These are phyloP conservation scores for Lepidium aucheri DNA, from an alignment of 345 rosid species.

Conservation along the genomic window DNA sequence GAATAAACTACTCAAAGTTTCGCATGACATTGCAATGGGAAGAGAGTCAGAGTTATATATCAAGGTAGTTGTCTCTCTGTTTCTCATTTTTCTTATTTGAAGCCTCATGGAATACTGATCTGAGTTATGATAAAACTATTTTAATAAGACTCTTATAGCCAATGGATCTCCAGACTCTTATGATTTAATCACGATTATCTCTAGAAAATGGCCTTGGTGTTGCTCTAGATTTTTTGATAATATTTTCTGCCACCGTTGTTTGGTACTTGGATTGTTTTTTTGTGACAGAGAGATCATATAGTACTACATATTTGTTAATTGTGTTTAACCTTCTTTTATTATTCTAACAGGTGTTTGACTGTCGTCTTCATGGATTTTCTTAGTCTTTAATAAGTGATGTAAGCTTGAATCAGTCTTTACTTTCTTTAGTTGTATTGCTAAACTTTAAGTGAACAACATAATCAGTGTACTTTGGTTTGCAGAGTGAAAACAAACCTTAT, in stretches of 20 bases:
- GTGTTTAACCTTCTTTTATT: constrained; percentile 7
- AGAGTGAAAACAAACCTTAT: constrained; percentile 82
- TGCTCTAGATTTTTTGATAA: constrained; percentile 98
- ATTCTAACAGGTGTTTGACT: constrained; percentile 86
- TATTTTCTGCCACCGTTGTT: constrained; percentile 95
- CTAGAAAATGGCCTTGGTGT: too few species aligned
- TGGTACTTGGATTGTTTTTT: constrained; percentile 44
- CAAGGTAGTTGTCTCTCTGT: too few species aligned
- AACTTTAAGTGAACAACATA: constrained; percentile 14
- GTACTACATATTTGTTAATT: background rate
- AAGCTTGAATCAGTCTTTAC: constrained; percentile 31
- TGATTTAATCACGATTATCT: too few species aligned
- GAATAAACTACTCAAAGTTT: too few species aligned
- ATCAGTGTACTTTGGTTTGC: constrained; percentile 32
- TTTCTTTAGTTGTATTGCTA: constrained; percentile 7
- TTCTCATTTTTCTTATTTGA: too few species aligned
- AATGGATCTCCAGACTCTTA: too few species aligned
- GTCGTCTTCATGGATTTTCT: constrained; percentile 97
- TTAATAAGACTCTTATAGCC: too few species aligned
- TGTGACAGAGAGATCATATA: constrained; percentile 2
- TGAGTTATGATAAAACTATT: too few species aligned
- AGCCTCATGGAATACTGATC: too few species aligned
- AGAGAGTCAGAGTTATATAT: too few species aligned
- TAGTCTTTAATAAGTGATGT: constrained; percentile 77
- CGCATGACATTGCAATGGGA: too few species aligned